phyloP scores from a whole-genome alignment of 192 early-diverging fungal species.

The Coemansia sp. region DNA sequence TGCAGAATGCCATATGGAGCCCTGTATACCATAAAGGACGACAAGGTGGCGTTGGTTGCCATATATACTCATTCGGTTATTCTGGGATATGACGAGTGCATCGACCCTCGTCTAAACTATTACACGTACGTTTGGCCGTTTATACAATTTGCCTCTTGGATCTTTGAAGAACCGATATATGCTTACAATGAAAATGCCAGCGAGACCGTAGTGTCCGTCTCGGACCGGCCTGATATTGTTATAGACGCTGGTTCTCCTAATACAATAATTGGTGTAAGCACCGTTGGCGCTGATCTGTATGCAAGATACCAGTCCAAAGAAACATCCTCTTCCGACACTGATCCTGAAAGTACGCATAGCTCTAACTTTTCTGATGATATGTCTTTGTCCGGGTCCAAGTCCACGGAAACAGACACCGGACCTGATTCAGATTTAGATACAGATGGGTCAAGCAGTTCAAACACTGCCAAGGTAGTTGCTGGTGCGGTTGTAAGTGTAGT shows the following conservation, averaged over 20 bases:
- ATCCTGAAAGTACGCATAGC: not conserved
- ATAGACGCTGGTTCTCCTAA: not conserved
- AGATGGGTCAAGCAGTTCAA: not conserved
- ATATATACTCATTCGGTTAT: not conserved
- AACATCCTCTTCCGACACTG: not conserved
- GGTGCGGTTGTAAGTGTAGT: not conserved
- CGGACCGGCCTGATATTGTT: not conserved
- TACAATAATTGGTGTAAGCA: not conserved
- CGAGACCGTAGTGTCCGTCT: not conserved
- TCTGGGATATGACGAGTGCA: not conserved
- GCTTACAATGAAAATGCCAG: not conserved
- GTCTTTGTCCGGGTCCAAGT: not conserved
- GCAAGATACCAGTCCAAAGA: not conserved
- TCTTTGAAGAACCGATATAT: not conserved
- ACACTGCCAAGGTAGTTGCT: not conserved
- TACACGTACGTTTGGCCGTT: not conserved
- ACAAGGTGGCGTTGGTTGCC: not conserved
- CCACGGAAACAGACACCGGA: not conserved
- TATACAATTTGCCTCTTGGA: not conserved
- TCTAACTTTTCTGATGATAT: not conserved
- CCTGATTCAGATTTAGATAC: not conserved
- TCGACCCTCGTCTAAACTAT: not conserved
- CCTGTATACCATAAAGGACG: not conserved
- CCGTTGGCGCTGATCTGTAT: not conserved
- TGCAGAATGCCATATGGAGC: not conserved